These are phyloP conservation scores for Wickerhamomyces sp. DNA, from an alignment of 1,139 yeast species.

Conservation along the genomic window DNA sequence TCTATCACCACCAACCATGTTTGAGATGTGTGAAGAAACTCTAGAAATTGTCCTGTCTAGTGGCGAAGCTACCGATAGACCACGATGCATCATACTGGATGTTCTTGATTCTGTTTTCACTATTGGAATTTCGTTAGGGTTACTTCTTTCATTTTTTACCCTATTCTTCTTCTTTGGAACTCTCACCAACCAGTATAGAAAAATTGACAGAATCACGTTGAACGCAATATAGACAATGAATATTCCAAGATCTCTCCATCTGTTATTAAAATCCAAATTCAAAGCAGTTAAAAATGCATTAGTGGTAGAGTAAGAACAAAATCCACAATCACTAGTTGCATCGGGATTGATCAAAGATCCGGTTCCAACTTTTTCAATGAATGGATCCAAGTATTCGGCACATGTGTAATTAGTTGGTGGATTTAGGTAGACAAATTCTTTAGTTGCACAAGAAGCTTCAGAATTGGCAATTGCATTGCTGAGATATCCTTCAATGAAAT, in stretches of 20 bases:
- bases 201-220: constrained; percentile 43
- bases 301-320: constrained; percentile 46
- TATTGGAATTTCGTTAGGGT: too few species aligned
- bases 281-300: constrained; percentile 46
- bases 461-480: constrained; percentile 50
- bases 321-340: constrained; percentile 44
- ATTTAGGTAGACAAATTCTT: constrained; percentile 40
- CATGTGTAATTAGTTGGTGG: constrained; percentile 54
- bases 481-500: constrained; percentile 47
- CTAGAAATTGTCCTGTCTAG: too few species aligned
- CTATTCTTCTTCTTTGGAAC: constrained; percentile 47
- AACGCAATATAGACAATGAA: constrained; percentile 38
- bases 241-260: constrained; percentile 68
- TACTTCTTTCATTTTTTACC: constrained; percentile 11
- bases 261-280: constrained; percentile 37
- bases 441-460: constrained; percentile 40
- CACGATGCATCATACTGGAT: too few species aligned
- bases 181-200: constrained; percentile 72
- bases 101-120: too few species aligned
- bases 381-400: constrained; percentile 43
- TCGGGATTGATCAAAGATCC: constrained; percentile 46
- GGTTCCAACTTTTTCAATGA: constrained; percentile 41
- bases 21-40: too few species aligned
- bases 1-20: too few species aligned
- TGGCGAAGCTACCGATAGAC: too few species aligned